phyloP scores from a whole-genome alignment of 768 basidiomycete genomes.

The Tylopilus cervinicoccineus region DNA sequence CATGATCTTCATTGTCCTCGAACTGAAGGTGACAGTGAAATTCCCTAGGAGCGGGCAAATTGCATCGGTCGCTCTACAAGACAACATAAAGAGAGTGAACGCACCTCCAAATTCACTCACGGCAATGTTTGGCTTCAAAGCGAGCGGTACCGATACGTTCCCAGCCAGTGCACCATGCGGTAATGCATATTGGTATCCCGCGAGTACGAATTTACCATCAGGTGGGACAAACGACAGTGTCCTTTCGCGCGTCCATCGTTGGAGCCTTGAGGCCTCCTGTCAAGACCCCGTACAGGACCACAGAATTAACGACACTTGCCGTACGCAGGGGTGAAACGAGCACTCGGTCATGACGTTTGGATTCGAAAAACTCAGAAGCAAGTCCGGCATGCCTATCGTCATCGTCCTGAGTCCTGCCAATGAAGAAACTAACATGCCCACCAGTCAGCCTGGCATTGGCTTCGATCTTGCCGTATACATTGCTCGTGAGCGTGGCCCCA shows the following conservation, averaged over 20 bases:
- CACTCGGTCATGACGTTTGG: constrained; percentile 70
- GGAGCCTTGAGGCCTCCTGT: constrained; percentile 47
- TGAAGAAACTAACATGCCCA: constrained; percentile 24
- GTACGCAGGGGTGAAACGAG: constrained; percentile 89
- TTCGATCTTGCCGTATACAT: constrained; percentile 74
- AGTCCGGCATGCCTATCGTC: constrained; percentile 78
- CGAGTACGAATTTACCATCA: constrained; percentile 81
- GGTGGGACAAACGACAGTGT: constrained; percentile 89
- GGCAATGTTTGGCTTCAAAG: constrained; percentile 42
- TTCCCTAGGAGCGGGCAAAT: constrained; percentile 40
- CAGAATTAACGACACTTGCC: constrained; percentile 44
- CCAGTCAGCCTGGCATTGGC: constrained; percentile 76
- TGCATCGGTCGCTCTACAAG: background rate
- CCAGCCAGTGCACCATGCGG: constrained; percentile 35
- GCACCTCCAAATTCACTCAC: constrained; percentile 31
- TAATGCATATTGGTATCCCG: constrained; percentile 73
- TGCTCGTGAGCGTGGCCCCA: constrained; percentile 61
- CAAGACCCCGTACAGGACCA: constrained; percentile 1
- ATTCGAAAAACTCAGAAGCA: constrained; percentile 73
- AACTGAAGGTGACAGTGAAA: constrained; percentile 60
- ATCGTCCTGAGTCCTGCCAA: background rate
- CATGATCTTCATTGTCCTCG: constrained; percentile 60
- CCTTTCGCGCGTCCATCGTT: constrained; percentile 74
- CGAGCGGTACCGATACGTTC: constrained; percentile 48
- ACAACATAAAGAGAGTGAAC: background rate